These are phyloP conservation scores for Scheffersomyces insectosa DNA, from an alignment of 1,139 yeast species.

Conservation along the genomic window DNA sequence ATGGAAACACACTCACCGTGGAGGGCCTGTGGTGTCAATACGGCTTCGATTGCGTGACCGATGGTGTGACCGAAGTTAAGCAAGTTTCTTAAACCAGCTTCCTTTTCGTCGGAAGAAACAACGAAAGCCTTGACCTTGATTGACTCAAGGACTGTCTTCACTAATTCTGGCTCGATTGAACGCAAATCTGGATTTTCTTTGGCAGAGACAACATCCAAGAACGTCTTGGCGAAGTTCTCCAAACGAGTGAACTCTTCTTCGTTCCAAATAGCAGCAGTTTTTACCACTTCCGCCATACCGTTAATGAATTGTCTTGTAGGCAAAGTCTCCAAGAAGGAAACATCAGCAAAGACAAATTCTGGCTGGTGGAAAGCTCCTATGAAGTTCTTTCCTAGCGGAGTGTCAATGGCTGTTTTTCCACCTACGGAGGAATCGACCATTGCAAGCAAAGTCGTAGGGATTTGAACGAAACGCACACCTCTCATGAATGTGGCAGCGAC, in stretches of 20 bases:
- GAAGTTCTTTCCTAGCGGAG: conserved; percentile 95
- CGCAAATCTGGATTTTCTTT: conserved; percentile 53
- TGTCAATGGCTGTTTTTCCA: conserved; percentile 97
- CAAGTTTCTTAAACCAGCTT: conserved; percentile 88
- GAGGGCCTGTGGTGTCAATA: conserved; percentile 90
- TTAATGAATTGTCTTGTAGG: conserved; percentile 94
- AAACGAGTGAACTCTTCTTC: conserved; percentile 82
- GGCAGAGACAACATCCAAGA: conserved; percentile 58
- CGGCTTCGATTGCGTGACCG: conserved; percentile 98
- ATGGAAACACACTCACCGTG: conserved; percentile 98
- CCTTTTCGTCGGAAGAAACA: conserved; percentile 93
- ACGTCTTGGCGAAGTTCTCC: conserved; percentile 70
- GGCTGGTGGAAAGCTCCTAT: conserved; percentile 99
- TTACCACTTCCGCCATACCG: conserved; percentile 98
- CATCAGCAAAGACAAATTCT: conserved; percentile 81
- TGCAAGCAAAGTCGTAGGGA: conserved; percentile 90
- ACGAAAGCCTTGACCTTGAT: conserved; percentile 91
- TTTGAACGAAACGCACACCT: conserved; percentile 91
- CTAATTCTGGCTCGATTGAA: conserved; percentile 70
- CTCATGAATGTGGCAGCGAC: conserved; percentile 99
- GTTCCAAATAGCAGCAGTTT: conserved; percentile 98
- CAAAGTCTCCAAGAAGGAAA: conserved; percentile 80
- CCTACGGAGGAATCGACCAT: conserved; percentile 99
- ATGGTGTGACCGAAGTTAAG: conserved; percentile 96
- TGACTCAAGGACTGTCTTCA: conserved; percentile 80